Conservation (phyloP, 1,284 basidiomycete genomes). For the Ganoderma multipileum region DNA sequence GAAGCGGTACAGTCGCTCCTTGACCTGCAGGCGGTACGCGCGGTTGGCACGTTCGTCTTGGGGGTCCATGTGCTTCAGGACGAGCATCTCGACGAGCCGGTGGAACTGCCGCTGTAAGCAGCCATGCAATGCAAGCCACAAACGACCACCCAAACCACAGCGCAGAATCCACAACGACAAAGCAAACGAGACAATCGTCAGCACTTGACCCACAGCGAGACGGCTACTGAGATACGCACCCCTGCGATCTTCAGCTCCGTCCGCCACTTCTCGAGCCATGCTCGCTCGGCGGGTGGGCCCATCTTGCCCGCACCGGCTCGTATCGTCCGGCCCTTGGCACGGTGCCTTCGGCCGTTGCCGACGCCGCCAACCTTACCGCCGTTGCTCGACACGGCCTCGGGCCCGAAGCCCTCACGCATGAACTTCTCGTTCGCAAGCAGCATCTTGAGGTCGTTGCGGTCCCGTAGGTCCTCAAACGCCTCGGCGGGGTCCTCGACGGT, state of each 20-base stretch:
- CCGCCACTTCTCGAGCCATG: constrained; percentile 85
- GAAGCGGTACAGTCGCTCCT: constrained; percentile 93
- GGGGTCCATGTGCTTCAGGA: constrained; percentile 76
- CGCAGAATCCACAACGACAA: not conserved
- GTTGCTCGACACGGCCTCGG: constrained; percentile 46
- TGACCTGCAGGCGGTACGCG: constrained; percentile 86
- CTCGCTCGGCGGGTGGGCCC: constrained; percentile 77
- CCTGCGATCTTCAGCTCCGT: constrained; percentile 89
- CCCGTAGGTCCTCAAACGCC: constrained; percentile 93
- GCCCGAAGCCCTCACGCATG: constrained; percentile 69
- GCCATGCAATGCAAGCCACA: constrained; percentile 20
- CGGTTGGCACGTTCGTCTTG: constrained; percentile 61
- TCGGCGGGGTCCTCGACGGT: constrained; percentile 98
- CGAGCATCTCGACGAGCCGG: constrained; percentile 91
- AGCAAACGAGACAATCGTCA: constrained; percentile 16
- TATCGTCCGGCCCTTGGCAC: constrained; percentile 43
- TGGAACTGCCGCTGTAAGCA: constrained; percentile 86
- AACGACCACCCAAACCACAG: constrained; percentile 4
- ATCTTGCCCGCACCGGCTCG: constrained; percentile 74
- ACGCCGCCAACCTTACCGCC: constrained; percentile 55
- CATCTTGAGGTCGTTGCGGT: constrained; percentile 89
- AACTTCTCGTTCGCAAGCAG: constrained; percentile 73
- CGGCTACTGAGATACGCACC: constrained; percentile 52
- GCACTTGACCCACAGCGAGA: not conserved
- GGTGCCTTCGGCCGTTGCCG: constrained; percentile 56